Evolutionary conservation across 139 green algal species (phyloP).

Genomic region (Chlamydomonas sp.): DNA sequence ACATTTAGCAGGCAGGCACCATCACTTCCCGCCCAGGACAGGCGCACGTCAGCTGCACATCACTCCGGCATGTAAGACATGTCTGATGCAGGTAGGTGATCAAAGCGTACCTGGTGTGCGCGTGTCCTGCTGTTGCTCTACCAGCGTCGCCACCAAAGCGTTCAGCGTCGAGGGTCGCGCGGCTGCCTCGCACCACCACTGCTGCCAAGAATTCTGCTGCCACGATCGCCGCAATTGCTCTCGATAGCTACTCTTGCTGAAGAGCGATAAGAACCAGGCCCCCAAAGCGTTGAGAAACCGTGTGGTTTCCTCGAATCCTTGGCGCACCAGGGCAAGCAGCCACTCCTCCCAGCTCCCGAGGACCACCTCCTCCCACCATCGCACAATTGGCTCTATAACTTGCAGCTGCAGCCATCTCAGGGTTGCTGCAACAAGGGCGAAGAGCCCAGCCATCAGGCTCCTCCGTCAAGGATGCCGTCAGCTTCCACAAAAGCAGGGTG

Average conservation of each 20-base stretch:
- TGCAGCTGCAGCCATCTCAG: constrained; percentile 8
- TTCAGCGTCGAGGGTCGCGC: constrained; percentile 48
- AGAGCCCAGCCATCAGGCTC: too few relatives aligned
- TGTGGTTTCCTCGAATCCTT: constrained; percentile 43
- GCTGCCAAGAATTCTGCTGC: constrained; percentile 51
- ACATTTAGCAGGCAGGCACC: too few relatives aligned
- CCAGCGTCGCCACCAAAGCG: constrained; percentile 35
- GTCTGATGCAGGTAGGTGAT: too few relatives aligned
- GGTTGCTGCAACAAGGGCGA: too few relatives aligned
- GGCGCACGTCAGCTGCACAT: too few relatives aligned
- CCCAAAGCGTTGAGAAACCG: constrained; percentile 39
- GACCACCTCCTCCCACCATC: constrained; percentile 46
- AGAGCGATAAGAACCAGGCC: constrained; percentile 45
- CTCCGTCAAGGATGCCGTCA: too few relatives aligned
- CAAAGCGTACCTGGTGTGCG: too few relatives aligned
- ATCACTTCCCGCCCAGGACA: too few relatives aligned
- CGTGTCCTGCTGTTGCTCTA: constrained; percentile 9
- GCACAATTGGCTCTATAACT: constrained; percentile 37
- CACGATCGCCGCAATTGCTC: constrained; percentile 36
- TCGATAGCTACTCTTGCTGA: constrained; percentile 42
- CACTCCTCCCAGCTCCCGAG: constrained; percentile 45
- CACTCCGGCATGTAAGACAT: too few relatives aligned
- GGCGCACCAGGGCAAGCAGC: constrained; percentile 36
- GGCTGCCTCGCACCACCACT: constrained; percentile 35
- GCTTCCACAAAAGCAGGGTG: too few relatives aligned